Base-by-base conservation (phyloP, 345 rosid species). In the Moricandia moricandioides region DNA sequence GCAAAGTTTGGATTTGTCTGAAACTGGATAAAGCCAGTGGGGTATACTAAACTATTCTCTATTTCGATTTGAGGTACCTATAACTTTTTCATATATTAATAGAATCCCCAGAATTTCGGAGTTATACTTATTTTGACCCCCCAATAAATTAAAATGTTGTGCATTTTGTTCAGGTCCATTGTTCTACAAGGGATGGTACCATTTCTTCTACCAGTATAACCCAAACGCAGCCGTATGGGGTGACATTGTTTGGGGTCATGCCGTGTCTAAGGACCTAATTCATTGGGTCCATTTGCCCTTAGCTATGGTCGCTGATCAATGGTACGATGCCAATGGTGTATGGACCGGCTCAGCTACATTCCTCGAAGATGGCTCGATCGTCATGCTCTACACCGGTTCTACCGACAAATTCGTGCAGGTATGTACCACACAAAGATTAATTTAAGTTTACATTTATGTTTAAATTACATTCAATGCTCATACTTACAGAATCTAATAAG, bases 261-360 rank as follows among this genome's bases (percentile, higher is more conserved):
- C 97, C 9, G 91, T 92, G 5, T 92, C 97, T 35, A 80, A 30
- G 80, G 99, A 95, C 86, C 67, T 95, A 47, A 88, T 95, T 67
- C 97, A 95, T 58, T 95, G 99, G 99, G 79, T 89, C 27, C 84
- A 90, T 62, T 91, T 95, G 31, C 99, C 99, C 1, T 0, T 92
- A 1, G 96, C 97, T 52, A 79, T 90, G 86, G 77, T 83, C 7
- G 93, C 99, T 4, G 96, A 92, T 49, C 85, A 82, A 4, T 87
- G 87, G 90, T 95, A 82, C 14, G 97, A 95, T 9, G 78, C 84
- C 40, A 85, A 80, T 18, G 99, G 99, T 7, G 97, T 85, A 0
- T 95, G 97, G 97, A 92, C 97, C 0, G 99, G 97, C 4, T 95
- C 99, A 5, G 97, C 97, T 71, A 95, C 99, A 3, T 49, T 81